Evolutionary conservation across 1,284 basidiomycete species (phyloP), one percentile per base, ranked within the genome.

Genomic region (Volvariella surrecta): DNA sequence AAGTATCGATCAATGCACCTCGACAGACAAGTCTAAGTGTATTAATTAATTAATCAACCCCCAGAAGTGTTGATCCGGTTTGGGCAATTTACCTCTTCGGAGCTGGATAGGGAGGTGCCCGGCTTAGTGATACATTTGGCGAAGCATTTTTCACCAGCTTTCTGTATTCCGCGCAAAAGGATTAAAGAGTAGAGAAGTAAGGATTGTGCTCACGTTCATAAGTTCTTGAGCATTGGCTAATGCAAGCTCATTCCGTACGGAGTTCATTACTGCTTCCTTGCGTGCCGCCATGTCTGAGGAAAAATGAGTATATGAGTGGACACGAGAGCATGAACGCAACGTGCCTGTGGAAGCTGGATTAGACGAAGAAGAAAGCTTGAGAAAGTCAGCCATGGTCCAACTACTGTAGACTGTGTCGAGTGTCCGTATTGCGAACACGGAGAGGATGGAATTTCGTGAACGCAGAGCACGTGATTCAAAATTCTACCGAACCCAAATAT

Each of bases 1-100:
- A 91, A 71, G 58, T 89, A 91, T 32, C 87, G 74, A 45, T 89
- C 85, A 54, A 89, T 69, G 58, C 89, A 91, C 45, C 77, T 69
- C 9, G 74, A 64, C 35, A 91, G 66, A 55, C 88, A 91, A 16
- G 76, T 80, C 86, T 89, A 32, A 38, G 35, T 19, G 35, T 20
- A 21, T 45, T 31, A 37, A 37, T 50, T 32, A 45, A 32, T 40
- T 16, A 37, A 30, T 11, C 18, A 10, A 28, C 11, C 15, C 8
- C 1, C 34, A 32, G 34, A 9, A 15, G 19, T 2, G 39, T 42
- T 22, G 42, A 45, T 28, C 46, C 24, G 24, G 6, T 28, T 28
- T 28, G 24, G 24, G 32, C 17, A 10, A 44, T 70, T 42, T 40
- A 82, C 87, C 77, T 91, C 76, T 56, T 91, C 88, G 7, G 80